Percentiles rank a stretch among this genome's conserved stretches.
Conservation (phyloP, 805 yeast species). For the Candida loeiensis region DNA sequence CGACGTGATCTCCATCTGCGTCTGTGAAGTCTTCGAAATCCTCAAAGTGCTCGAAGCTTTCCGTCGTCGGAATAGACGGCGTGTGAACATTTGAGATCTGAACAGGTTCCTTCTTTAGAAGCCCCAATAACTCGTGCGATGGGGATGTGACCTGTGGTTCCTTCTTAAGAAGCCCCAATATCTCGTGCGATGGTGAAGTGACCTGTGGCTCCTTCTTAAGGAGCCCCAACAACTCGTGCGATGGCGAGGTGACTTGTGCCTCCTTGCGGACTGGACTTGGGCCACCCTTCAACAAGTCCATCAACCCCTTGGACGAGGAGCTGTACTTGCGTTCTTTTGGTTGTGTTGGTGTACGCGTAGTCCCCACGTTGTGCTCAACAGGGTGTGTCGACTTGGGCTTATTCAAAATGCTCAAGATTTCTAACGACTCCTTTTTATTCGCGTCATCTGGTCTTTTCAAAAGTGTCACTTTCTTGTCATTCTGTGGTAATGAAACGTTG, state of each 20-base stretch:
- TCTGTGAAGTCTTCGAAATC: slow-evolving; percentile 25
- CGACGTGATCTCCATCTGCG: slow-evolving; percentile 31
- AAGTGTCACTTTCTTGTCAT: slow-evolving; percentile 27
- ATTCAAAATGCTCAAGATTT: slow-evolving; percentile 8
- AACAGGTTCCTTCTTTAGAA: slow-evolving; percentile 8
- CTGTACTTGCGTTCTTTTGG: slow-evolving; percentile 6
- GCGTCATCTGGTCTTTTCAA: slow-evolving; percentile 22
- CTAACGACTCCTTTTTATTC: slow-evolving; percentile 8
- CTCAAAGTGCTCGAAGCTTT: slow-evolving; percentile 16
- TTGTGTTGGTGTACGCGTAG: not conserved
- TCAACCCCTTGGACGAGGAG: slow-evolving; percentile 6
- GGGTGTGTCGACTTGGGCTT: slow-evolving; percentile 6
- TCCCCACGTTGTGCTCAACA: slow-evolving; percentile 1
- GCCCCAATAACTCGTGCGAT: slow-evolving; percentile 18
- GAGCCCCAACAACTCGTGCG: slow-evolving; percentile 18
- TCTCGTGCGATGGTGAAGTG: slow-evolving; percentile 15
- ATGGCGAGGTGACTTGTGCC: slow-evolving; percentile 6
- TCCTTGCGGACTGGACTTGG: not conserved
- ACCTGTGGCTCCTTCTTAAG: slow-evolving; percentile 4
- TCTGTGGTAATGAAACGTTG: slow-evolving; percentile 7
- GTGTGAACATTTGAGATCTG: not conserved
- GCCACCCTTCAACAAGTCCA: slow-evolving; percentile 13
- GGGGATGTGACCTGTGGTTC: slow-evolving; percentile 5
- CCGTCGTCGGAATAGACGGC: not conserved
- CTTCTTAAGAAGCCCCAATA: slow-evolving; percentile 13